A percentile compares a stretch with the other conserved stretches of the same genome.
phyloP scores from a whole-genome alignment of 2,329 filamentous ascomycete species.

The Trichoderma guizhouense region DNA sequence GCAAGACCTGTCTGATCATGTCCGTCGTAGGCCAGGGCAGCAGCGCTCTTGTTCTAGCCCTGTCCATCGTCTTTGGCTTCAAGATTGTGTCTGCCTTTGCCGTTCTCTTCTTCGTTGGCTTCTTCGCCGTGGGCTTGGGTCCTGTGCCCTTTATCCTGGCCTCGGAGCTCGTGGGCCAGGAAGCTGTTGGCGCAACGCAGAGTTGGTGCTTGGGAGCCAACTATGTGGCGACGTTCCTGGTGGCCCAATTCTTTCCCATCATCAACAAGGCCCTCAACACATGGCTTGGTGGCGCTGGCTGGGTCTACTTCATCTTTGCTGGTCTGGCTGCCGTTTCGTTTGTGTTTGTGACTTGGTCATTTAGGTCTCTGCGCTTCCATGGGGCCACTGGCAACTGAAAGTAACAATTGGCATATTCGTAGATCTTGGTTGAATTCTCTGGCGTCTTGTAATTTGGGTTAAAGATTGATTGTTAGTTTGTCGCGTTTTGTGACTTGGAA shows the following conservation, averaged over 20 bases:
- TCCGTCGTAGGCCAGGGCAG: constrained; percentile 83
- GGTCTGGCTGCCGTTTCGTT: constrained; percentile 66
- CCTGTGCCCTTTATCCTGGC: constrained; percentile 94
- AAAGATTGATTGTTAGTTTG: not conserved
- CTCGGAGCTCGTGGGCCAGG: constrained; percentile 83
- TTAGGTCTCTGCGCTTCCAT: constrained; percentile 18
- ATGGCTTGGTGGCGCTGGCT: constrained; percentile 64
- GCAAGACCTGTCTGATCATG: constrained; percentile 78
- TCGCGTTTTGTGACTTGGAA: not conserved
- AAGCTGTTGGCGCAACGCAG: constrained; percentile 88
- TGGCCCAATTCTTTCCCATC: constrained; percentile 93
- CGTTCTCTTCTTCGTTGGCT: constrained; percentile 80
- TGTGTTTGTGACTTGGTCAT: constrained; percentile 59
- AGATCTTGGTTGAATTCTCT: not conserved
- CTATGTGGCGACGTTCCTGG: constrained; percentile 85
- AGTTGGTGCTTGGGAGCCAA: constrained; percentile 84
- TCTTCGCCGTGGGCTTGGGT: constrained; percentile 86
- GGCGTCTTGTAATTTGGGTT: not conserved
- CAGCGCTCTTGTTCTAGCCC: constrained; percentile 71
- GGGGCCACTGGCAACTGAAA: constrained; percentile 17
- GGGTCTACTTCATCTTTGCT: constrained; percentile 91
- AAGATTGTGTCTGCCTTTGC: constrained; percentile 76
- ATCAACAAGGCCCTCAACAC: constrained; percentile 70
- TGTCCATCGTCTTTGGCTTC: constrained; percentile 71
- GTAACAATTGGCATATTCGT: not conserved